Conservation (phyloP, 1,139 yeast species). For the Pichia norvegensis region DNA sequence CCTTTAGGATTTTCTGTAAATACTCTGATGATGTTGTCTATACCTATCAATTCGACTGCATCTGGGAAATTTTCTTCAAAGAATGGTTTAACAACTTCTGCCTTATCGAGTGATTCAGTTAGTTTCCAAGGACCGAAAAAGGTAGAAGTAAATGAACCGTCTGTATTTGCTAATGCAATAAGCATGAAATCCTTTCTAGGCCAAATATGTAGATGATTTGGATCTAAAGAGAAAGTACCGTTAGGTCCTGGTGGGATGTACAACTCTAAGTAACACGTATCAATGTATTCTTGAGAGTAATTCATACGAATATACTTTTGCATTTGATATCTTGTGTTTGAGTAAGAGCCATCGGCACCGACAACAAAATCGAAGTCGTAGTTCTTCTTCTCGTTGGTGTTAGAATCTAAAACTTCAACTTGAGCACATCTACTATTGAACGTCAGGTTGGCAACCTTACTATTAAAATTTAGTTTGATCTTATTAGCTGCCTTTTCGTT, state of each 20-base stretch:
- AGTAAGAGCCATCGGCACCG: slow-evolving; percentile 86
- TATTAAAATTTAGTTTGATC: slow-evolving; percentile 47
- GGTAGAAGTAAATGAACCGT: slow-evolving; percentile 85
- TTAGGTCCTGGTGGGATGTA: slow-evolving; percentile 52
- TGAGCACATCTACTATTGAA: slow-evolving; percentile 10
- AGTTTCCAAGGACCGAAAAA: slow-evolving; percentile 79
- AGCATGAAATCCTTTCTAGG: slow-evolving; percentile 83
- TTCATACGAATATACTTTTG: slow-evolving; percentile 66
- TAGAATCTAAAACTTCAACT: slow-evolving; percentile 3
- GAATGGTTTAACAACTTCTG: slow-evolving; percentile 37
- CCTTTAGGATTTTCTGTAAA: slow-evolving; percentile 65
- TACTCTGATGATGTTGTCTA: slow-evolving; percentile 37
- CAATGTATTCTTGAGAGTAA: slow-evolving; percentile 68
- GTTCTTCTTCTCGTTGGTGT: background rate
- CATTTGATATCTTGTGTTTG: slow-evolving; percentile 63
- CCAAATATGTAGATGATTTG: slow-evolving; percentile 88
- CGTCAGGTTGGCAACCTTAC: slow-evolving; percentile 38
- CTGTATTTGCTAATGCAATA: slow-evolving; percentile 78
- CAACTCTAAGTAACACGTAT: slow-evolving; percentile 76
- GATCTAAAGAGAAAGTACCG: slow-evolving; percentile 46
- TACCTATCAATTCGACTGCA: slow-evolving; percentile 62
- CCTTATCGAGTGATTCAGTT: slow-evolving; percentile 44
- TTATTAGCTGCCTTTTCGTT: slow-evolving; percentile 27
- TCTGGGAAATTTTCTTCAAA: slow-evolving; percentile 63
- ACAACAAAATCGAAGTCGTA: slow-evolving; percentile 45